Evolutionary conservation across 495 filamentous ascomycete species (phyloP).

Genomic region (Daldinia decipiens): DNA sequence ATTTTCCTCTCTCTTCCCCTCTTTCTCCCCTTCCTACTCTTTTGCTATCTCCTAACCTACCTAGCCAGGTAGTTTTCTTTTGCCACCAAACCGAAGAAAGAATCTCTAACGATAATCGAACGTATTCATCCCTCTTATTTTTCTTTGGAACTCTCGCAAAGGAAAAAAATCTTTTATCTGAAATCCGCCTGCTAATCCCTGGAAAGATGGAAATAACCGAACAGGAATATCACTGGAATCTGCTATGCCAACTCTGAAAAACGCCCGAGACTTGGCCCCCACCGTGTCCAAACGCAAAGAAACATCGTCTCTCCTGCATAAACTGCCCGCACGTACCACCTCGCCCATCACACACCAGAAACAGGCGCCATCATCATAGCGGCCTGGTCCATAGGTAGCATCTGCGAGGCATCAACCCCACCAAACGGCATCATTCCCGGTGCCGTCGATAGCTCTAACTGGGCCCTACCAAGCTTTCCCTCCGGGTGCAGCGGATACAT

Average conservation of each 20-base stretch:
- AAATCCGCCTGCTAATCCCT: constrained; percentile 3
- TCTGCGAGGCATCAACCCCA: constrained; percentile 31
- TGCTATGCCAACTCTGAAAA: constrained; percentile 10
- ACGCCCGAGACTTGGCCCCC: not conserved
- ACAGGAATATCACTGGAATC: constrained; percentile 1
- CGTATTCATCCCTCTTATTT: not conserved
- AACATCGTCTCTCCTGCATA: not conserved
- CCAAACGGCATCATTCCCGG: constrained; percentile 34
- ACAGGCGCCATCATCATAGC: constrained; percentile 28
- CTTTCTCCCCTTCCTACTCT: no score
- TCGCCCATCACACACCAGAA: not conserved
- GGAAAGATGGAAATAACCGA: not conserved
- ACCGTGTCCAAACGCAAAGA: constrained; percentile 10
- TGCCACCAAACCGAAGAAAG: not conserved
- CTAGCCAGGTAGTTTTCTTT: no score
- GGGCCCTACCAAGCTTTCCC: constrained; percentile 55
- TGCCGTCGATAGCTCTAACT: constrained; percentile 42
- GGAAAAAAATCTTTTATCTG: not conserved
- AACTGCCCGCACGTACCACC: not conserved
- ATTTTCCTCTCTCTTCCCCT: no score
- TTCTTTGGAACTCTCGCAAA: not conserved
- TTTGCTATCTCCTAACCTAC: no score
- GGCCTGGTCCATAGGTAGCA: constrained; percentile 28
- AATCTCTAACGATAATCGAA: not conserved
- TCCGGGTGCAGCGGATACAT: constrained; percentile 85